Evolutionary conservation across 2,329 filamentous ascomycete genomes (phyloP), one percentile per base, ranked within the genome.

Genomic region (Penicillium nordicum): DNA sequence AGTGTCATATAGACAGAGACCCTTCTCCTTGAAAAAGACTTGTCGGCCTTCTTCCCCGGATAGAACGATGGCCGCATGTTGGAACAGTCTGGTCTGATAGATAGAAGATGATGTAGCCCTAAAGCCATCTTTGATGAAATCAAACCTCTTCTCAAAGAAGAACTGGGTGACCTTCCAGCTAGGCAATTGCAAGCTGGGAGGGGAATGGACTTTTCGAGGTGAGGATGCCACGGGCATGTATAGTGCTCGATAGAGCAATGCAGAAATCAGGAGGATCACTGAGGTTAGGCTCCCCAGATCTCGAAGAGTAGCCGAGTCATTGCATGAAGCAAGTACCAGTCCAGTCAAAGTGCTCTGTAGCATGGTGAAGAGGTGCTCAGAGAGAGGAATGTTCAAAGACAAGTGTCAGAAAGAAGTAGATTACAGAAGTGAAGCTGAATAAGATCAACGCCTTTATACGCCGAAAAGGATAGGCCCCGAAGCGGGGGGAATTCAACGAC

Each of bases 31-130:
- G 14, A 50, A 41, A 23, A 57, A 57, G n/a, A 34, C 3, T 8
- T 53, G 23, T 34, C 57, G 40, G n/a, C 43, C 53, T 42, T 57
- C 23, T 7, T 48, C 27, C 11, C 53, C 53, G 11, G 57, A 58
- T 16, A 58, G 43, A 14, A 56, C 44, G 27, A 53, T 53, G 12
- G 50, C 40, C 5, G 34, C 18, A 7, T 47, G 40, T 37, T 32
- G 21, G 16, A 50, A 42, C 18, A 57, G 18, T 5, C 14, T 57
- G 12, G 55, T 47, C 25, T 53, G 57, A 16, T 40, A 58, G 21
- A 52, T 46, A 9, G 29, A 45, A 34, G 48, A 52, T 10, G 47
- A 55, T 9, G 48, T 45, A 12, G 48, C 29, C 21, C 23, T 38
- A 29, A 45, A 55, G 2, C 41, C 41, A 45, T 52, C 25, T 16